A percentile compares a stretch with the other conserved stretches of the same genome.
Evolutionary conservation across 257 asterid genomes (phyloP).

Genomic region (Gardenia jasminoides): DNA sequence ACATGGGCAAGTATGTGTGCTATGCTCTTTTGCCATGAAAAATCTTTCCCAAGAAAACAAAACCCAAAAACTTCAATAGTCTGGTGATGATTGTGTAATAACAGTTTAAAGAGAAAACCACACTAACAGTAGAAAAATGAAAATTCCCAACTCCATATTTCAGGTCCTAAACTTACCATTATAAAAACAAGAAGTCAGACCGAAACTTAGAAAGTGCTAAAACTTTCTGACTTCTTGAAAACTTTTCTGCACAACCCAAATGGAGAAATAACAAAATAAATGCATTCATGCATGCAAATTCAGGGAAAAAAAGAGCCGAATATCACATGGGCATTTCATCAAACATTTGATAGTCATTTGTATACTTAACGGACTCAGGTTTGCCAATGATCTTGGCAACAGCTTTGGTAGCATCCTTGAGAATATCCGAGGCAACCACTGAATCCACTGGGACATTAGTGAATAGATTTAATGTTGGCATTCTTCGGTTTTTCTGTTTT

Average conservation of each 20-base stretch:
- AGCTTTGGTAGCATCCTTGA: constrained; percentile 92
- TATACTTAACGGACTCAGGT: constrained; percentile 73
- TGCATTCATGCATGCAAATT: neutral
- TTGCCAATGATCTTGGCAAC: constrained; percentile 87
- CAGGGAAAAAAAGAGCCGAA: neutral
- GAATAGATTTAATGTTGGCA: constrained; percentile 90
- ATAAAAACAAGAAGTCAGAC: neutral
- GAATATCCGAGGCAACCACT: constrained; percentile 88
- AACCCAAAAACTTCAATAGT: neutral
- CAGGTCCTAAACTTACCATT: neutral
- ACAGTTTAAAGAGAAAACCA: neutral
- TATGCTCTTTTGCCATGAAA: neutral
- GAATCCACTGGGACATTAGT: constrained; percentile 88
- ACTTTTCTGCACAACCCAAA: too few relatives aligned
- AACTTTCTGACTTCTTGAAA: neutral
- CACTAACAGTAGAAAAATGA: neutral
- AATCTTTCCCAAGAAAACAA: neutral
- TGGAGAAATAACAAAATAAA: too few relatives aligned
- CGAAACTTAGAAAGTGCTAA: neutral
- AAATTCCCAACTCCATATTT: neutral
- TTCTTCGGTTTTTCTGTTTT: constrained; percentile 15
- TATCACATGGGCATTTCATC: constrained; percentile 5
- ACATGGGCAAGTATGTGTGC: neutral
- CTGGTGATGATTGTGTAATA: neutral
- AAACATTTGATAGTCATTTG: neutral